Evolutionary conservation across 176 grass and related monocot genomes (phyloP), one percentile per base, ranked within the genome.

Genomic region (Echinochloa phyllopogon): DNA sequence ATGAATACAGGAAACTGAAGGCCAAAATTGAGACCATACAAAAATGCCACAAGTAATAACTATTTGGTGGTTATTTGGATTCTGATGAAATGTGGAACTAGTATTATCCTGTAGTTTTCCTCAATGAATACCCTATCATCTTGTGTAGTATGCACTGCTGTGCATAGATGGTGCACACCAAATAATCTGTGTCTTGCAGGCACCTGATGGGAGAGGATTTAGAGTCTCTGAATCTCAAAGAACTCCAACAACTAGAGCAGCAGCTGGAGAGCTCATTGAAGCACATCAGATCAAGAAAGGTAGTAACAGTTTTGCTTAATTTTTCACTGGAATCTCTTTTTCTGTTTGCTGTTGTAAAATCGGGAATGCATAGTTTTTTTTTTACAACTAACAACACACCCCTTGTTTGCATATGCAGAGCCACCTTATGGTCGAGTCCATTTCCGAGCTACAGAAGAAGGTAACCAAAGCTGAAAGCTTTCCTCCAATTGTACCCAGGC

Each of bases 211-310:
- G 93, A 82, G 93, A 92, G 74, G 84, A 94, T 44, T 85, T 94
- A 12, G 93, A 92, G 33, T 84, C 77, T 75, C 55, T 94, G 63
- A 88, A 85, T 39, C 53, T 90, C 14, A 94, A 94, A 90, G 93
- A 94, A 71, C 77, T 94, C 58, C 93, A 94, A 59, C 93, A 94
- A 33, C 86, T 94, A 76, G 93, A 94, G 87, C 90, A 94, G 83
- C 93, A 94, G 75, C 82, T 92, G 59, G 90, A 88, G 76, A 92
- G 75, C 89, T 92, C 93, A 11, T 66, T 94, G 72, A 94, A 94
- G 77, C 90, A 90, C 67, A 88, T 94, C 53, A 89, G 90, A 90
- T 94, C 90, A 69, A 92, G 81, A 92, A 92, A 94, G 87, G 93
- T 94, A 58, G 61, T 65, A 75, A 59, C 50, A 44, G 49, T 82